phyloP scores from a whole-genome alignment of 345 rosid species.

The Dimocarpus longan region DNA sequence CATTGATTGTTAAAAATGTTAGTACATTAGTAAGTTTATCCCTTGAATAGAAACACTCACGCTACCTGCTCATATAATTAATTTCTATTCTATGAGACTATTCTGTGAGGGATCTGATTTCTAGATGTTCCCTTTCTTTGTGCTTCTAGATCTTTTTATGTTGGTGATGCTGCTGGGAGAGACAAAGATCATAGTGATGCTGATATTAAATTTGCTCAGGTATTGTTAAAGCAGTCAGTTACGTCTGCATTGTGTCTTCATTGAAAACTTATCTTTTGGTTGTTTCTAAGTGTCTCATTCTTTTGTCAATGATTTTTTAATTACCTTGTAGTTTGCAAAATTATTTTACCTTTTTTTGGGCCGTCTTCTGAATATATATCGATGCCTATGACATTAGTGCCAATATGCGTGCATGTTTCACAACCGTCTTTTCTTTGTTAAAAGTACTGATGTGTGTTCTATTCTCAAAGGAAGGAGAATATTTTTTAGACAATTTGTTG shows the following conservation, averaged over 20 bases:
- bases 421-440: neutral
- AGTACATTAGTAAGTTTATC: neutral
- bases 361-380: neutral
- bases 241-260: conserved; percentile 2
- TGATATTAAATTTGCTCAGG: conserved; percentile 88
- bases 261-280: neutral
- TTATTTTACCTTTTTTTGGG: neutral
- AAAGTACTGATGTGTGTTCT: neutral
- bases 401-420: neutral
- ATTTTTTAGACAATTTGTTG: neutral
- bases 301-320: neutral
- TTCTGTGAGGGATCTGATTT: neutral
- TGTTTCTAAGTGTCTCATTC: neutral
- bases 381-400: neutral
- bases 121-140: conserved; percentile 4
- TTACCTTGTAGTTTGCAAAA: neutral
- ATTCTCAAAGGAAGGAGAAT: neutral
- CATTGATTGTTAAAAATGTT: neutral
- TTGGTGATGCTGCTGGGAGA: conserved; percentile 98
- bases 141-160: conserved; percentile 77
- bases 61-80: neutral
- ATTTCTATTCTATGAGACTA: neutral
- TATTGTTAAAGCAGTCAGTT: conserved; percentile 15
- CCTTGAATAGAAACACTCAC: neutral
- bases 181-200: conserved; percentile 80